A percentile compares a stretch with the other conserved stretches of the same genome.
phyloP scores from a whole-genome alignment of 1,139 yeast species.

The Debaryomyces sp. region DNA sequence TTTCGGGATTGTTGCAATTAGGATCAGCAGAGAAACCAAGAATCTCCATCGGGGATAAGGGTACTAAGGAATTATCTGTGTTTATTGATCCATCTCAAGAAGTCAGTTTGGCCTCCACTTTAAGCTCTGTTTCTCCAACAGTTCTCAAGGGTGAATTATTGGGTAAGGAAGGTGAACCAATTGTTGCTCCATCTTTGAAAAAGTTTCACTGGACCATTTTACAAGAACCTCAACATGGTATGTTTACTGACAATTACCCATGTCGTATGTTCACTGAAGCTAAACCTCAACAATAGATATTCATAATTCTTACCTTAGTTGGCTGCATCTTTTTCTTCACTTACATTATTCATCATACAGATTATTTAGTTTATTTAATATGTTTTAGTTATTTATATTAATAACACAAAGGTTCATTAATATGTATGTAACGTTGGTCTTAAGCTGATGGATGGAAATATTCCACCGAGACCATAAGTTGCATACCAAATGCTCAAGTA shows the following conservation, averaged over 20 bases:
- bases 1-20: conserved; percentile 72
- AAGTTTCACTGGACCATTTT: conserved; percentile 61
- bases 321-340: conserved; percentile 5
- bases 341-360: conserved; percentile 7
- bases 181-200: conserved; percentile 72
- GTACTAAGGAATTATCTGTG: conserved; percentile 64
- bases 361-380: conserved; percentile 5
- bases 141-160: conserved; percentile 65
- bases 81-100: conserved; percentile 37
- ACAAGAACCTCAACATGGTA: conserved; percentile 70
- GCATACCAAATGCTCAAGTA: conserved; percentile 35
- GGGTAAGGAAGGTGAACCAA: conserved; percentile 69
- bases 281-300: conserved; percentile 17
- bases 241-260: conserved; percentile 68
- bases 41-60: conserved; percentile 74
- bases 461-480: conserved; percentile 25
- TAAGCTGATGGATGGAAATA: conserved; percentile 16
- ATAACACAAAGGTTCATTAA: not conserved
- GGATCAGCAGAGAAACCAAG: conserved; percentile 70
- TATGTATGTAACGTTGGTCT: conserved; percentile 1
- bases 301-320: conserved; percentile 2
- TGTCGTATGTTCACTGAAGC: conserved; percentile 65
- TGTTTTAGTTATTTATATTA: conserved; percentile 3
- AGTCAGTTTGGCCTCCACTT: conserved; percentile 57
- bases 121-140: conserved; percentile 44